Evolutionary conservation across 2,329 filamentous ascomycete genomes (phyloP).

Genomic region (Harringtonia aguacate): DNA sequence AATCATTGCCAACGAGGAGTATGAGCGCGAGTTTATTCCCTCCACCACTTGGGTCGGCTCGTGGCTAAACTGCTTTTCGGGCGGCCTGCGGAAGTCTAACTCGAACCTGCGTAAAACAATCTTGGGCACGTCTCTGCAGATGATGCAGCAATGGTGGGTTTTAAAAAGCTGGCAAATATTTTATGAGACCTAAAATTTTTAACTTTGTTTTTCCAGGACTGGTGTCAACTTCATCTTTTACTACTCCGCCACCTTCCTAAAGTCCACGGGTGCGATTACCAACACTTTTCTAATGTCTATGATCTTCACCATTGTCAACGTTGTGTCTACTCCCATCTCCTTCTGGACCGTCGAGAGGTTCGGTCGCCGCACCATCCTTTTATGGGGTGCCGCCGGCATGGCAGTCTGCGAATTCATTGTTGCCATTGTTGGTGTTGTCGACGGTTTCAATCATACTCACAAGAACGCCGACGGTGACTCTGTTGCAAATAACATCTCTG

Average conservation of each 20-base stretch:
- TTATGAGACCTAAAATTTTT: no score
- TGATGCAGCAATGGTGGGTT: constrained; percentile 77
- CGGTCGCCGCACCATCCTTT: constrained; percentile 70
- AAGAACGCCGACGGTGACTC: constrained; percentile 29
- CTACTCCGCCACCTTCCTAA: constrained; percentile 76
- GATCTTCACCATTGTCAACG: constrained; percentile 82
- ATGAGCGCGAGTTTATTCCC: constrained; percentile 63
- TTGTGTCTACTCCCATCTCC: constrained; percentile 72
- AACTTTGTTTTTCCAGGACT: no score
- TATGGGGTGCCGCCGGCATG: constrained; percentile 74
- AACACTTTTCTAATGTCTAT: constrained; percentile 77
- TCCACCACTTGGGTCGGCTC: constrained; percentile 51
- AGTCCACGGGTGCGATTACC: constrained; percentile 61
- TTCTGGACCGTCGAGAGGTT: constrained; percentile 79
- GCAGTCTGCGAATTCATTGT: constrained; percentile 79
- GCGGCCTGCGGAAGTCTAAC: constrained; percentile 50
- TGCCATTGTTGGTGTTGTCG: constrained; percentile 59
- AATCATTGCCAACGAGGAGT: constrained; percentile 82
- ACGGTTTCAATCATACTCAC: constrained; percentile 41
- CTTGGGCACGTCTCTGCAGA: constrained; percentile 62
- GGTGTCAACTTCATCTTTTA: constrained; percentile 89
- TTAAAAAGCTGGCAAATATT: no score
- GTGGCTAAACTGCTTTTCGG: constrained; percentile 60
- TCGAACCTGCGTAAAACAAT: constrained; percentile 62
- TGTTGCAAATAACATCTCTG: constrained; percentile 42